These are phyloP conservation scores for Triticum dicoccoides DNA, from an alignment of 176 grass and related monocot species.

Conservation along the genomic window DNA sequence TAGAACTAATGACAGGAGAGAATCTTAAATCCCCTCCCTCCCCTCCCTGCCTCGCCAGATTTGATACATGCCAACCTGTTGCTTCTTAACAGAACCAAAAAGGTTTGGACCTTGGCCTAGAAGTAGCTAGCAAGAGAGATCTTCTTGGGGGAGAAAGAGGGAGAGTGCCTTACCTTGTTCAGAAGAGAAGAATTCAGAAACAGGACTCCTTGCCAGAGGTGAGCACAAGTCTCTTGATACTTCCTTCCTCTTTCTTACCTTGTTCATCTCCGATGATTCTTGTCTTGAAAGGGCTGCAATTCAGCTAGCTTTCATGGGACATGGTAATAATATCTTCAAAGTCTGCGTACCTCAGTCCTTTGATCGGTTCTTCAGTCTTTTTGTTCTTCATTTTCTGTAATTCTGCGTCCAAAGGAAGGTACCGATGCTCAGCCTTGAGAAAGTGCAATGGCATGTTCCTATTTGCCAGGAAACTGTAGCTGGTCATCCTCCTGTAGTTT, in stretches of 20 bases:
- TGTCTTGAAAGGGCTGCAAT: neutral
- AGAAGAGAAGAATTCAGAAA: slow-evolving; percentile 21
- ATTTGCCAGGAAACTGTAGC: neutral
- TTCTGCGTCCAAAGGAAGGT: neutral
- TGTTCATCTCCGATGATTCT: slow-evolving; percentile 16
- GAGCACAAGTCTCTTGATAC: slow-evolving; percentile 27
- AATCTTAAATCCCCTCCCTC: slow-evolving; percentile 60
- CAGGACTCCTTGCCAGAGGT: slow-evolving; percentile 26
- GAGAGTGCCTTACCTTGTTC: slow-evolving; percentile 29
- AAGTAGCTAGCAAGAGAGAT: slow-evolving; percentile 35
- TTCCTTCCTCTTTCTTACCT: neutral
- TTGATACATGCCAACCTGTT: slow-evolving; percentile 57
- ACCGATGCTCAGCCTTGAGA: neutral
- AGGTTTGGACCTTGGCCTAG: slow-evolving; percentile 19
- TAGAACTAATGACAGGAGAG: slow-evolving; percentile 54
- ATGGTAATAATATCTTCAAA: neutral
- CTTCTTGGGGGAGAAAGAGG: slow-evolving; percentile 25
- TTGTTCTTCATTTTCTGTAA: neutral
- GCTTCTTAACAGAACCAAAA: slow-evolving; percentile 40
- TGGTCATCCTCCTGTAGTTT: neutral
- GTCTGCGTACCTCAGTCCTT: neutral
- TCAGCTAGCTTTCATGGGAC: neutral
- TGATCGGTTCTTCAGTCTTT: neutral
- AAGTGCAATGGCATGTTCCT: neutral
- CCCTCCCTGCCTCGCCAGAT: slow-evolving; percentile 44